Percentiles rank a stretch among this genome's conserved stretches.
These are phyloP conservation scores for Clonostachys rhizophaga DNA, from an alignment of 2,329 filamentous ascomycete species.

Conservation along the genomic window DNA sequence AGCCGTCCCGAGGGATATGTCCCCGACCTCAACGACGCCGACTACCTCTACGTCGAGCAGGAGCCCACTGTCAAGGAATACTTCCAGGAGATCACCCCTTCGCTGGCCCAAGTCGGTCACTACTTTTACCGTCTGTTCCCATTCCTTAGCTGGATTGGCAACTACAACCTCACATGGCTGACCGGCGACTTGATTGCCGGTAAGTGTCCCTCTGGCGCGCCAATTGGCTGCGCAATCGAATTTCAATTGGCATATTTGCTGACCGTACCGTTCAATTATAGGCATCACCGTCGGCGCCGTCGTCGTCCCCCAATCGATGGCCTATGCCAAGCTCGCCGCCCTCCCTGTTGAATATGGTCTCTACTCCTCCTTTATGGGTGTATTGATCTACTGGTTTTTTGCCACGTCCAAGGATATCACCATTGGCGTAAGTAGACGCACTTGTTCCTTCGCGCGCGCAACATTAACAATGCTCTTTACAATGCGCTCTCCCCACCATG, in stretches of 20 bases:
- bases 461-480: neutral
- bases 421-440: constrained; percentile 60
- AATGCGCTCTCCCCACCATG: too few relatives aligned
- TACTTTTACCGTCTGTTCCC: constrained; percentile 40
- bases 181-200: constrained; percentile 40
- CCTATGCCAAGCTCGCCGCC: constrained; percentile 42
- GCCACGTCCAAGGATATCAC: constrained; percentile 91
- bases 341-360: constrained; percentile 44
- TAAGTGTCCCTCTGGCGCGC: constrained; percentile 9
- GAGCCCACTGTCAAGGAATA: constrained; percentile 36
- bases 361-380: constrained; percentile 87
- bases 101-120: constrained; percentile 14
- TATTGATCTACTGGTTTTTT: constrained; percentile 95
- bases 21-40: constrained; percentile 27
- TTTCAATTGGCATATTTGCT: neutral
- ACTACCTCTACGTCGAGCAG: constrained; percentile 26
- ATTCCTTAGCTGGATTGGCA: constrained; percentile 43
- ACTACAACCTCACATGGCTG: constrained; percentile 43
- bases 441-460: neutral
- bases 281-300: constrained; percentile 44
- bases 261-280: constrained; percentile 6
- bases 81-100: constrained; percentile 28
- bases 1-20: constrained; percentile 21
- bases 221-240: neutral
- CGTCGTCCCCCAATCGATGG: constrained; percentile 51